Conservation (phyloP, 257 asterid genomes). For the Lithospermum erythrorhizon region DNA sequence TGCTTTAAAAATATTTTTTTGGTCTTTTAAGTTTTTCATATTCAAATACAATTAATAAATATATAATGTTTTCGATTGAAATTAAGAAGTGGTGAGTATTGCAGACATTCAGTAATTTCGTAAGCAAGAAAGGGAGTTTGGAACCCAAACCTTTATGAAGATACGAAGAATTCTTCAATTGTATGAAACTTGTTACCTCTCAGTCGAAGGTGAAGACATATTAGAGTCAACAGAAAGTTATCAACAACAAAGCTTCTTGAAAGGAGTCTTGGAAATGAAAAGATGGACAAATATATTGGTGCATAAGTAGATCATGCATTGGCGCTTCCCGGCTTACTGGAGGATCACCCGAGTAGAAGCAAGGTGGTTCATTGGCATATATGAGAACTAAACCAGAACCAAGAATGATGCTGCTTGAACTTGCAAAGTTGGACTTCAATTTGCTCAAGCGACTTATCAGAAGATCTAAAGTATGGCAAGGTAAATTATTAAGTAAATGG, state of each 20-base stretch:
- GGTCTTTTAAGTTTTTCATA: too few relatives aligned
- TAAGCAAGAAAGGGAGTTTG: constrained; percentile 10
- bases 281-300: neutral
- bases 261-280: neutral
- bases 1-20: too few relatives aligned
- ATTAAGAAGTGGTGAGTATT: too few relatives aligned
- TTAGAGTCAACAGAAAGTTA: constrained; percentile 10
- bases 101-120: constrained; percentile 20
- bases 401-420: neutral
- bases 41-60: too few relatives aligned
- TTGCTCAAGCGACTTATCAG: constrained; percentile 10
- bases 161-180: constrained; percentile 15
- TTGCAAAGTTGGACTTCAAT: constrained; percentile 13
- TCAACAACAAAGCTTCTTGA: neutral
- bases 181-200: constrained; percentile 18
- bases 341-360: neutral
- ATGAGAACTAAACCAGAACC: neutral
- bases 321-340: constrained; percentile 10
- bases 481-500: constrained; percentile 8
- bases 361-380: constrained; percentile 7
- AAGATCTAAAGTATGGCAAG: constrained; percentile 7
- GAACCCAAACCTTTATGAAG: constrained; percentile 8
- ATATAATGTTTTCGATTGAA: too few relatives aligned
- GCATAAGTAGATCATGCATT: constrained; percentile 4
- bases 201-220: constrained; percentile 4